Base-by-base conservation (phyloP, 495 filamentous ascomycete species). In the Penicillium daleae region DNA sequence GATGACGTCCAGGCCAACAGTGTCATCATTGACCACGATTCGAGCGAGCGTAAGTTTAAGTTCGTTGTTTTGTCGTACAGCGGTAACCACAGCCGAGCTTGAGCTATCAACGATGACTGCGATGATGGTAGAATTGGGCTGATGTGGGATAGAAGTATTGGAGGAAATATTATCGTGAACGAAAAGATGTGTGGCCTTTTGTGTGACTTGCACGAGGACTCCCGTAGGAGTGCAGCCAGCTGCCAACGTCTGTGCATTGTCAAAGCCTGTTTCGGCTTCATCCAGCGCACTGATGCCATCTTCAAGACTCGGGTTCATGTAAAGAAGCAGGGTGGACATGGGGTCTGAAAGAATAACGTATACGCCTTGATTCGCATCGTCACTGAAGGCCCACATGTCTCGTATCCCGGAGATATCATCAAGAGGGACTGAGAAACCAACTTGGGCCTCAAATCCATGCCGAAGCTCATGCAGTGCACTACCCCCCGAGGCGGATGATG, bases 401-500 rank as follows among this genome's bases (percentile, higher is more conserved):
- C 73, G 64, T 19, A 76, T 66, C 37, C 68, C 67, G 4, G 71
- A 71, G 0, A 79, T 51, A 24, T 76, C 74, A n/a, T 75, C 76
- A 26, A 80, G 52, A 9, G 82, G 79, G 33, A 87, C 76, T 4
- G 84, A 80, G 10, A 88, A 53, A 3, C 82, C 85, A 60, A 89
- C 85, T 53, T 80, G 82, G 15, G 89, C 92, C 66, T 90, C 86
- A 31, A 91, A 73, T 6, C 92, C 91, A 71, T 88, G 82, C 63
- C 90, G 81, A 55, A 91, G 78, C 66, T 96, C 91, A 24, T 85
- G 82, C 6, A 96, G 79, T 0, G 85, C 83, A 3, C 90, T 90
- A 42, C 80, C 80, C 9, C 76, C 69, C 15, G 74, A 72, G 27
- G 74, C 65, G 54, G 78, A 78, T 5, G 70, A 78, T 2, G 70